Conservation (phyloP, 306 rosid species). For the Prosopis cineraria region DNA sequence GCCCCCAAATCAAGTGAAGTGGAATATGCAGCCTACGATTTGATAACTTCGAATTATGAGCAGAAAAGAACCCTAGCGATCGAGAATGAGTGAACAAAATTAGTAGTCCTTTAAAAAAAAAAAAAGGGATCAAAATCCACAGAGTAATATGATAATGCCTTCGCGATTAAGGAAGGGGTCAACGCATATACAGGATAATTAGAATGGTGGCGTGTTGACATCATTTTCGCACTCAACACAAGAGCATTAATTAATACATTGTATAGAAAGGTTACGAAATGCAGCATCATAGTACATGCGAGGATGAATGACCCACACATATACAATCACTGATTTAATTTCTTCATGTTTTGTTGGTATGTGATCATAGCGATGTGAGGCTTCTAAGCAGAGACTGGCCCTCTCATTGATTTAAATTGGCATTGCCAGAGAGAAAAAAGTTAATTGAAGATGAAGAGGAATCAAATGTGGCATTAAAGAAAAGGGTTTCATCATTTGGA, state of each 20-base stretch:
- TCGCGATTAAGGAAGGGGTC: neutral
- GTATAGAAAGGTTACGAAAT: too few relatives aligned
- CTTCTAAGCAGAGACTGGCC: neutral
- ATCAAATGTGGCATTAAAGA: neutral
- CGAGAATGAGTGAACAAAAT: constrained; percentile 13
- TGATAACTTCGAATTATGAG: neutral
- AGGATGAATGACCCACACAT: neutral
- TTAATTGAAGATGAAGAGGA: neutral
- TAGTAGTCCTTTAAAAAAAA: neutral
- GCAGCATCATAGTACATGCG: neutral
- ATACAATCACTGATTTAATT: neutral
- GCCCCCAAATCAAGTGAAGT: neutral
- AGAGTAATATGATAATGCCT: constrained; percentile 10
- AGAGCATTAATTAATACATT: neutral
- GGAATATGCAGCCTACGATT: neutral
- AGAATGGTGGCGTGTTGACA: neutral
- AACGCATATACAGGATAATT: neutral
- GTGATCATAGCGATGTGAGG: neutral
- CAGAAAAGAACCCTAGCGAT: neutral
- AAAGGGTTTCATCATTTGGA: neutral
- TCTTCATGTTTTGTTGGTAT: neutral
- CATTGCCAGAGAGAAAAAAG: neutral
- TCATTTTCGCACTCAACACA: constrained; percentile 2
- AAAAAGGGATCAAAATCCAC: neutral
- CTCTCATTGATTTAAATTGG: neutral